phyloP scores from a whole-genome alignment of 768 basidiomycete species.

The Polyporus arcularius region DNA sequence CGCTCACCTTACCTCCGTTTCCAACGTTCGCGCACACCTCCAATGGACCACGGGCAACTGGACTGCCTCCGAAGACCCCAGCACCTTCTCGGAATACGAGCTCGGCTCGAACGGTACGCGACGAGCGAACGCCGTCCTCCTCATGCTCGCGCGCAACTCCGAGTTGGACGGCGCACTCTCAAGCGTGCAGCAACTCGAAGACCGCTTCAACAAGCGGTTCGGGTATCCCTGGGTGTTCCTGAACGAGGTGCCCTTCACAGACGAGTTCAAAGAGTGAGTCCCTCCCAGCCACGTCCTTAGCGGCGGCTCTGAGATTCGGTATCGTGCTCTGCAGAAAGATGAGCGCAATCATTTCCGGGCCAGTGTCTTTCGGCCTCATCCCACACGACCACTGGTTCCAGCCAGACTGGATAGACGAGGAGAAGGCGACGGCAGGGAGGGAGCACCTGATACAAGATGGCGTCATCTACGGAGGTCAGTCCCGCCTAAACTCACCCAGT shows the following conservation, averaged over 20 bases:
- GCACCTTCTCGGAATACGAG: not conserved
- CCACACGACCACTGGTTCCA: slow-evolving; percentile 68
- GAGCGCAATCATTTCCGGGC: slow-evolving; percentile 29
- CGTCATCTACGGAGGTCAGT: slow-evolving; percentile 52
- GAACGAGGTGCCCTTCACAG: slow-evolving; percentile 80
- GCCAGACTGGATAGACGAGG: slow-evolving; percentile 74
- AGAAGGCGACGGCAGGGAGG: slow-evolving; percentile 52
- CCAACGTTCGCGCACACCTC: not conserved
- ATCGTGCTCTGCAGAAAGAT: slow-evolving; percentile 18
- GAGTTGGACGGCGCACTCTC: slow-evolving; percentile 60
- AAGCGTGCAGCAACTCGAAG: slow-evolving; percentile 79
- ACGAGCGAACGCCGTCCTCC: slow-evolving; percentile 35
- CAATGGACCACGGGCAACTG: not conserved
- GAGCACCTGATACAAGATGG: slow-evolving; percentile 49
- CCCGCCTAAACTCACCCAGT: not conserved
- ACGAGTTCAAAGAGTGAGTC: slow-evolving; percentile 67
- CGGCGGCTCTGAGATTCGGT: not conserved
- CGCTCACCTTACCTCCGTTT: not conserved
- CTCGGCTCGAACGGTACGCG: slow-evolving; percentile 1
- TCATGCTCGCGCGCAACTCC: slow-evolving; percentile 64
- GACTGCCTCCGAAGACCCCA: not conserved
- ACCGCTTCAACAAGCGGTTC: slow-evolving; percentile 79
- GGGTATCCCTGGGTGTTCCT: slow-evolving; percentile 89
- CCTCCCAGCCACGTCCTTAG: not conserved
- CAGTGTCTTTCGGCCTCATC: slow-evolving; percentile 58